Base-by-base conservation (phyloP, 2,329 filamentous ascomycete species). In the Neocatenulostroma microsporum region DNA sequence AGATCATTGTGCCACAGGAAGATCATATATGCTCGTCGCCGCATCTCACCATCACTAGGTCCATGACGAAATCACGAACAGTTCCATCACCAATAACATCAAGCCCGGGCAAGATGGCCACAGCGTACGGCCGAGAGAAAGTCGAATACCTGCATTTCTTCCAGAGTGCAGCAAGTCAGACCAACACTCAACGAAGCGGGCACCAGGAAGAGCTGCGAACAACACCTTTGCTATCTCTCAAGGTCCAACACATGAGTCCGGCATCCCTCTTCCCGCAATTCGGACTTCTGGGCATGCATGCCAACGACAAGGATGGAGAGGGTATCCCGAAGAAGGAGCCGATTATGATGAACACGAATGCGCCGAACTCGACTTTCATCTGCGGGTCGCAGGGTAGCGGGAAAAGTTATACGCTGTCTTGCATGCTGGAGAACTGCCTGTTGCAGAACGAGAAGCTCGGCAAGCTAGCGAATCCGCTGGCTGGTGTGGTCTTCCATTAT, bases 321-420 rank as follows among this genome's bases (percentile, higher is more conserved):
- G 17, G 13, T 1, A 44, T 48, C 21, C 34, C 15, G 8, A 5
- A 37, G 1, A 21, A 36, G 1, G 49, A 59, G 34, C 53, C 55
- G 0, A 45, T 74, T 2, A 64, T 70, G 18, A 49, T 71, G 13
- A 79, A 79, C 44, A 68, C 69, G 2, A 68, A 74, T 18, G 19
- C 66, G 0, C 76, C 76, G 0, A 74, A 67, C 45, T 78, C 74
- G 0, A 62, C 68, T 0, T 80, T 80, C 50, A 73, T 81, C 14
- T 81, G 77, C 41, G 77, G 77, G 1, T 71, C 71, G 1, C 76
- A 80, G 47, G 77, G 76, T 0, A 72, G 69, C 27, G 77, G 77
- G 0, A 80, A 80, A 48, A 74, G 69, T 14, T 73, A 80, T 39
- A 78, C 75, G 0, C 59, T 78, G 2, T 70, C 73, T 0, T 76